Percentiles rank a stretch among this genome's conserved stretches.
Evolutionary conservation across 192 early-diverging fungal genomes (phyloP).

Genomic region (Linnemannia zychae): DNA sequence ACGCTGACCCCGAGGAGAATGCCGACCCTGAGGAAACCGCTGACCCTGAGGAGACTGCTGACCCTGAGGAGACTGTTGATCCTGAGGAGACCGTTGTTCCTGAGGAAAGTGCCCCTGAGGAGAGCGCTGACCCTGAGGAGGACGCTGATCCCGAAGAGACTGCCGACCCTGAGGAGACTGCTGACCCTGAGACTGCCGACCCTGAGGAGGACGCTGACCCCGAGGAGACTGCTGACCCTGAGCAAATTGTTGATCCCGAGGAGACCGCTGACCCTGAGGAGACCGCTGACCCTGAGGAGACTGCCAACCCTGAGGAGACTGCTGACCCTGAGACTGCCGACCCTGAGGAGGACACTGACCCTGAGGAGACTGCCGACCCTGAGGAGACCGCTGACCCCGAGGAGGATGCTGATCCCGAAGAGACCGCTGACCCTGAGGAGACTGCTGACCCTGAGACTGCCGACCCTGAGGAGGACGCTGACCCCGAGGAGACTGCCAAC

Average conservation of each 20-base stretch:
- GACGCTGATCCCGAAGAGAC: background rate
- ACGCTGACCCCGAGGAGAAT: background rate
- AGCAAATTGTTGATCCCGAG: background rate
- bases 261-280: background rate
- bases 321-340: background rate
- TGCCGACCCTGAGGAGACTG: background rate
- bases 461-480: background rate
- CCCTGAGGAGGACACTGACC: background rate
- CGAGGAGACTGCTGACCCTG: background rate
- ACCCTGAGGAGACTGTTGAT: background rate
- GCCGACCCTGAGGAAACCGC: background rate
- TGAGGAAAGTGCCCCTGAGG: constrained; percentile 14
- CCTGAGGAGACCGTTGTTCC: background rate
- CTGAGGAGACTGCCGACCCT: background rate
- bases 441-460: background rate
- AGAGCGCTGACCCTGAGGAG: background rate
- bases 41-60: background rate
- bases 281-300: background rate
- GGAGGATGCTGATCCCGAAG: background rate
- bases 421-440: background rate
- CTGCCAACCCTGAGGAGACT: background rate
- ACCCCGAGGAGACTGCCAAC: background rate
- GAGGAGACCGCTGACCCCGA: background rate
- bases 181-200: background rate
- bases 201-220: background rate